These are phyloP conservation scores for Candida dajiaensis DNA, from an alignment of 805 yeast genomes.

Conservation along the genomic window DNA sequence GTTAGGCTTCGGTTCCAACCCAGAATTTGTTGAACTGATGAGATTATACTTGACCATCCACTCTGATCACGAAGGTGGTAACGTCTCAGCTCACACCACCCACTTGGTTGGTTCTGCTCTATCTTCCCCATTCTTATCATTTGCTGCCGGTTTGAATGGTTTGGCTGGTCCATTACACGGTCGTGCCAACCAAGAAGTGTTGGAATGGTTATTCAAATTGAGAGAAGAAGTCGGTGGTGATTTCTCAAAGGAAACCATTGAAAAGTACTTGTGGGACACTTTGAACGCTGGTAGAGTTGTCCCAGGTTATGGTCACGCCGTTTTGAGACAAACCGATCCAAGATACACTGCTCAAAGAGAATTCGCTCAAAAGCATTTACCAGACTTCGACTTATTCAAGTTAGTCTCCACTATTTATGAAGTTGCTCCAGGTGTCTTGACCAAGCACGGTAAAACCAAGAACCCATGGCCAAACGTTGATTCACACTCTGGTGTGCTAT, in stretches of 20 bases:
- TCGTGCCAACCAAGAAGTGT: slow-evolving; percentile 82
- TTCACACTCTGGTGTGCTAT: slow-evolving; percentile 79
- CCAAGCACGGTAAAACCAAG: slow-evolving; percentile 84
- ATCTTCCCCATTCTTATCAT: slow-evolving; percentile 70
- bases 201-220: slow-evolving; percentile 73
- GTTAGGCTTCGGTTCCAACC: slow-evolving; percentile 51
- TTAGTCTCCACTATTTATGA: slow-evolving; percentile 72
- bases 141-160: slow-evolving; percentile 81
- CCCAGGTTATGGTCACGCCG: slow-evolving; percentile 89
- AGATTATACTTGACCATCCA: slow-evolving; percentile 78
- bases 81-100: slow-evolving; percentile 82
- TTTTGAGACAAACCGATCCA: slow-evolving; percentile 83
- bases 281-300: slow-evolving; percentile 78
- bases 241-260: slow-evolving; percentile 61
- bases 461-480: slow-evolving; percentile 94
- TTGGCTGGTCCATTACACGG: slow-evolving; percentile 87
- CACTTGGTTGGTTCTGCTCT: slow-evolving; percentile 82
- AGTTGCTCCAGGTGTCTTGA: slow-evolving; percentile 76
- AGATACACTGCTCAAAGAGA: slow-evolving; percentile 83
- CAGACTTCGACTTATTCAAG: slow-evolving; percentile 74
- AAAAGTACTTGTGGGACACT: slow-evolving; percentile 73
- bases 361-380: slow-evolving; percentile 70
- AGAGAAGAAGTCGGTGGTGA: slow-evolving; percentile 55
- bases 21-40: slow-evolving; percentile 72
- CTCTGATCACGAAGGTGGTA: slow-evolving; percentile 89